phyloP scores from a whole-genome alignment of 257 asterid species.

The Solanum neorickii region DNA sequence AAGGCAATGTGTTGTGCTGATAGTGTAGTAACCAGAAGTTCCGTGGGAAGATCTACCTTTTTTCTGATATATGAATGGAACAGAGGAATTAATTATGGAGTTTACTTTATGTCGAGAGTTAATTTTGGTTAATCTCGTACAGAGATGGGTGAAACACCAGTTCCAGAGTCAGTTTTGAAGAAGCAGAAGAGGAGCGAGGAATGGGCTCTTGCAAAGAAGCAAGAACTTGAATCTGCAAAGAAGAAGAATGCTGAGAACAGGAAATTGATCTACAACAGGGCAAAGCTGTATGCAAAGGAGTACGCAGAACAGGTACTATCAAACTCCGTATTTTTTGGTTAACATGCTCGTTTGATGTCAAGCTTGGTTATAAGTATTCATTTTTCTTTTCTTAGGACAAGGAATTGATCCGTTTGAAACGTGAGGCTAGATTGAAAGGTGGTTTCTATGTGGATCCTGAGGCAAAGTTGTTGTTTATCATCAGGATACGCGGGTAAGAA shows the following conservation, averaged over 20 bases:
- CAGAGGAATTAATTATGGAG: background rate
- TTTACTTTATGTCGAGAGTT: background rate
- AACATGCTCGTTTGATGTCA: background rate
- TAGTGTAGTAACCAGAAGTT: background rate
- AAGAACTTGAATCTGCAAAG: conserved; percentile 25
- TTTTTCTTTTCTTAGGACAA: conserved; percentile 16
- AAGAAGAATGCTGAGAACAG: conserved; percentile 30
- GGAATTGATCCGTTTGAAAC: conserved; percentile 41
- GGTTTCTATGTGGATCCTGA: conserved; percentile 54
- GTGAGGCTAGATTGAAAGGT: conserved; percentile 55
- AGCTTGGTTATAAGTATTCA: background rate
- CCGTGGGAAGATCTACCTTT: background rate
- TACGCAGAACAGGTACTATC: conserved; percentile 28
- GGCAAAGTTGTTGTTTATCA: conserved; percentile 39
- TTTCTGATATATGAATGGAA: background rate
- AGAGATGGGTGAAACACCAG: conserved; percentile 34
- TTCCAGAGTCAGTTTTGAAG: conserved; percentile 48
- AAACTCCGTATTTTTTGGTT: background rate
- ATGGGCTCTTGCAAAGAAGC: conserved; percentile 37
- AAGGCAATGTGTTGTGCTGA: background rate
- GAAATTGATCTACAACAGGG: conserved; percentile 32
- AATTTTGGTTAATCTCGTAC: background rate
- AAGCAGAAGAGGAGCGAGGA: conserved; percentile 50
- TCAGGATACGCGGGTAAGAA: conserved; percentile 44
- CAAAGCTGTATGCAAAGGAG: conserved; percentile 31